phyloP scores from a whole-genome alignment of 257 asterid genomes.

The Lavandula angustifolia region DNA sequence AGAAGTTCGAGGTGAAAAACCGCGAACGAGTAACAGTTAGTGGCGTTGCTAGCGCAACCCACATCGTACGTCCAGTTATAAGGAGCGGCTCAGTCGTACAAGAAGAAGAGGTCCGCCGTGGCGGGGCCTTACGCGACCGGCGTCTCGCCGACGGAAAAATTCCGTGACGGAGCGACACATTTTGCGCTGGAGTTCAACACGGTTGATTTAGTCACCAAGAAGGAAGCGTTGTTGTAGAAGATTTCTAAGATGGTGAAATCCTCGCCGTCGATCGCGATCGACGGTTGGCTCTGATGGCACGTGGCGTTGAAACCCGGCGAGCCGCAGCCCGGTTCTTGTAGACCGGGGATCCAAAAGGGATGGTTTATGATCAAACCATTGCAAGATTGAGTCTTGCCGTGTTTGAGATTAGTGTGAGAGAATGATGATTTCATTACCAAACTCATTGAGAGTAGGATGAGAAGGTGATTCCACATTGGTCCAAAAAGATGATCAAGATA shows the following conservation, averaged over 20 bases:
- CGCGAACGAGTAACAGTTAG: conserved; percentile 42
- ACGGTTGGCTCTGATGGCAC: conserved; percentile 40
- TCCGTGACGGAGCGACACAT: conserved; percentile 44
- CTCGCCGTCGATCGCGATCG: conserved; percentile 41
- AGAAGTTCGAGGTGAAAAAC: conserved; percentile 45
- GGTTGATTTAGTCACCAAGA: conserved; percentile 37
- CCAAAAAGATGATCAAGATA: too few relatives aligned
- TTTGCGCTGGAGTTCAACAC: conserved; percentile 30
- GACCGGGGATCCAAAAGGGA: conserved; percentile 61
- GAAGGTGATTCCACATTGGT: conserved; percentile 6
- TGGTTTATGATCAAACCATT: conserved; percentile 39
- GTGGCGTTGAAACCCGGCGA: conserved; percentile 37
- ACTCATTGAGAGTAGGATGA: conserved; percentile 29
- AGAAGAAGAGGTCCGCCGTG: conserved; percentile 51
- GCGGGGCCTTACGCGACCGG: conserved; percentile 51
- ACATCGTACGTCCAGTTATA: conserved; percentile 42
- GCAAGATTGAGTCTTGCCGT: conserved; percentile 45
- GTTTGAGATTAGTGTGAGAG: conserved; percentile 22
- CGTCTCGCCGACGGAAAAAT: conserved; percentile 40
- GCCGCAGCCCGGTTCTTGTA: conserved; percentile 51
- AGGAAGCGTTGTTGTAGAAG: conserved; percentile 36
- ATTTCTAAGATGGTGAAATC: conserved; percentile 47
- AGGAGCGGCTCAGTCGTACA: conserved; percentile 48
- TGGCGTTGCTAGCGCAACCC: conserved; percentile 44
- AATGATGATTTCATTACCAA: conserved; percentile 23